Evolutionary conservation across 108 stramenopile species (phyloP), one percentile per base, ranked within the genome.

Genomic region (Asterionellopsis glacialis): DNA sequence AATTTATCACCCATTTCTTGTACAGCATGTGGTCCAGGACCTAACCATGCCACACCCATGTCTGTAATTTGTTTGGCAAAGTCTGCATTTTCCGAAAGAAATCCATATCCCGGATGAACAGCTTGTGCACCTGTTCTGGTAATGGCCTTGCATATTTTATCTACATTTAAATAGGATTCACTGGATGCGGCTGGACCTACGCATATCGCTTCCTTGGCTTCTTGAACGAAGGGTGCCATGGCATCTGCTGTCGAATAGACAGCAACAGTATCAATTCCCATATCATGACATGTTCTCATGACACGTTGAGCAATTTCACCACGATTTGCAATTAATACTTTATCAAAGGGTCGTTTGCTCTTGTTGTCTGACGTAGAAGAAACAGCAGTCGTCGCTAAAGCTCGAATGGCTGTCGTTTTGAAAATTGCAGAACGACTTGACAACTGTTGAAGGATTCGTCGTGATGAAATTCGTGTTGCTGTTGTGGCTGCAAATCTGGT

Each of bases 261-360:
- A 11, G 97, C 96, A 6, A 97, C 96, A 4, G 98, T 97, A 9
- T 76, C 53, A 49, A 98, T 92, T 51, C 75, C 78, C 48, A 89
- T 69, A 5, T 44, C 16, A 23, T 65, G 76, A 41, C 93, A 94
- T 0, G 98, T 97, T 41, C 84, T 73, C 55, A 97, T 85, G 59
- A 99, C 82, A 11, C 95, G 91, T 51, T 83, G 74, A 24, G 94
- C 89, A 75, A 97, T 97, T 69, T 97, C 96, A 19, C 96, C 96
- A 7, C 96, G 84, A 67, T 97, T 97, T 65, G 96, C 96, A 13
- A 97, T 79, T 55, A 97, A 72, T 10, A 97, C 87, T 65, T 93
- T 92, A 2, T 33, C 33, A 33, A 33, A 33, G 33, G 33, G 33
- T 33, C 33, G 33, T 33, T 33, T 33, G 33, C 7, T 33, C 7